A percentile compares a stretch with the other conserved stretches of the same genome.
Conservation (phyloP, 306 rosid species). For the Quercus wislizeni region DNA sequence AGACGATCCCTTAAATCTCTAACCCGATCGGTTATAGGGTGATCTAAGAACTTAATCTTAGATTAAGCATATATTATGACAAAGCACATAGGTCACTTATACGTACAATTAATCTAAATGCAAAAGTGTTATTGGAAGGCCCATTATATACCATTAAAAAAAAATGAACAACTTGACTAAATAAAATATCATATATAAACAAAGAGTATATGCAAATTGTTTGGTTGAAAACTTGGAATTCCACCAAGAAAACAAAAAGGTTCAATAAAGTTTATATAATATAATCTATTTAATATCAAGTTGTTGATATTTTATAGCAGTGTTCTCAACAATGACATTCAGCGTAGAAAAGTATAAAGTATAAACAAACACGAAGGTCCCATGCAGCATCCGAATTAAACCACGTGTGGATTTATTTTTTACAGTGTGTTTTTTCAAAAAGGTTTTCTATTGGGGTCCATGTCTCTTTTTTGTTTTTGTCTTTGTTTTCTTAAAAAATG, state of each 20-base stretch:
- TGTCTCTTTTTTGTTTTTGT: not conserved
- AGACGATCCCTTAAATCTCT: no score
- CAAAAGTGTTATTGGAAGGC: no score
- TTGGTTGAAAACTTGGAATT: slow-evolving; percentile 2
- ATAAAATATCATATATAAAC: slow-evolving; percentile 19
- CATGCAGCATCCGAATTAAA: slow-evolving; percentile 16
- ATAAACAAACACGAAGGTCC: not conserved
- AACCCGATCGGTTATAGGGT: no score
- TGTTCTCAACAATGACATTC: slow-evolving; percentile 10
- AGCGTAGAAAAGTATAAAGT: not conserved
- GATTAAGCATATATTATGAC: no score
- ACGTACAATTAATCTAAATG: no score
- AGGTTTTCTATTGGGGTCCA: slow-evolving; percentile 9
- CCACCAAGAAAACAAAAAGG: no score
- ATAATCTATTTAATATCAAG: not conserved
- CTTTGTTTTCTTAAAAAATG: not conserved
- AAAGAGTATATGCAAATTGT: slow-evolving; percentile 17
- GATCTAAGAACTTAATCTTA: no score
- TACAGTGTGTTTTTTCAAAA: not conserved
- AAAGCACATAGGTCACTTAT: no score
- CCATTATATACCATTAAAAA: no score
- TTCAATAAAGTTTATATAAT: no score
- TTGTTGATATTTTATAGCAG: not conserved
- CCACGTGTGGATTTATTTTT: slow-evolving; percentile 36
- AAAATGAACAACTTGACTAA: slow-evolving; percentile 38